Percentiles rank a stretch among this genome's conserved stretches.
Evolutionary conservation across 805 yeast species (phyloP).

Genomic region (Myxozyma sirexii): DNA sequence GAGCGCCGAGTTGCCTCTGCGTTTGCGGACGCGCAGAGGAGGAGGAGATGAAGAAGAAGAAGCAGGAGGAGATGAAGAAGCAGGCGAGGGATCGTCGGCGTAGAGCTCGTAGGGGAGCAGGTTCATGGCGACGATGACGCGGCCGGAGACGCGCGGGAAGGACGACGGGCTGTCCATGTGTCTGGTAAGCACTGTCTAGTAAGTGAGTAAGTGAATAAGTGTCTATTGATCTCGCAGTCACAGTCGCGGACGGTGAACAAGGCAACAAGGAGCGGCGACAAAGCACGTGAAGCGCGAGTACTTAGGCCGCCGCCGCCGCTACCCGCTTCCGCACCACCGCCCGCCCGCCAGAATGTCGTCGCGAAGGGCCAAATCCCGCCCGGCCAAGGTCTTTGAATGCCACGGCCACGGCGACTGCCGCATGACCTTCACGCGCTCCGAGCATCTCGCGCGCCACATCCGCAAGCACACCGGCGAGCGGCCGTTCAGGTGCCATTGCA

Average conservation of each 20-base stretch:
- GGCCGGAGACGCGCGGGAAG: conserved; percentile 26
- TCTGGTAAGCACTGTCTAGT: not conserved
- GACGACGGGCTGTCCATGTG: not conserved
- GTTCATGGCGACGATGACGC: conserved; percentile 33
- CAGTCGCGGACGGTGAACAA: not conserved
- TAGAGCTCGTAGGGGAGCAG: conserved; percentile 31
- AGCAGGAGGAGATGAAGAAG: conserved; percentile 5
- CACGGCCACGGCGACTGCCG: conserved; percentile 81
- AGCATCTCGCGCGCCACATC: conserved; percentile 89
- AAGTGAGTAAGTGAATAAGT: not conserved
- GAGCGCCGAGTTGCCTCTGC: conserved; percentile 82
- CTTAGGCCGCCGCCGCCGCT: too few species aligned
- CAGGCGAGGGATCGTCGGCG: conserved; percentile 17
- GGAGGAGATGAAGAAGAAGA: not conserved
- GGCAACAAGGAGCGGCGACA: not conserved
- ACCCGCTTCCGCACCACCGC: too few species aligned
- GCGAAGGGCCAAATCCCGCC: conserved; percentile 38
- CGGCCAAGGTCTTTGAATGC: conserved; percentile 70
- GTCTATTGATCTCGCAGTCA: too few species aligned
- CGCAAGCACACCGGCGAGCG: conserved; percentile 94
- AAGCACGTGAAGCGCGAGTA: not conserved
- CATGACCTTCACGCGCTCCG: conserved; percentile 89
- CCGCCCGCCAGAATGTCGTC: not conserved
- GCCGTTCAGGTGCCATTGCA: conserved; percentile 83
- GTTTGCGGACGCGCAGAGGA: conserved; percentile 26